Evolutionary conservation across 148 eudicot genomes (phyloP).

Genomic region (Nepenthes mirabilis): DNA sequence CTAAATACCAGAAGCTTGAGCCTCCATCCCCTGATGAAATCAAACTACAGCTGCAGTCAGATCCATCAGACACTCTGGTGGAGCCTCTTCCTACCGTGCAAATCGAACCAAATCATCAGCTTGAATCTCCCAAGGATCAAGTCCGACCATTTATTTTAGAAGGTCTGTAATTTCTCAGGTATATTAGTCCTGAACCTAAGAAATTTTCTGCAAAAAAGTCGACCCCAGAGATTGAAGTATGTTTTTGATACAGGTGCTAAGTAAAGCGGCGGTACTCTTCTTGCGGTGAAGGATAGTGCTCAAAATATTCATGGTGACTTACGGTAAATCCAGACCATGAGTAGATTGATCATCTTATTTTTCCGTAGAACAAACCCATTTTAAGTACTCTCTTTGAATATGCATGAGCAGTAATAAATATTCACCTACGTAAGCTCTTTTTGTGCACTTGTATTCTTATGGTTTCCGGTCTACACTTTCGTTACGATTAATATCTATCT

Average conservation of each 20-base stretch:
- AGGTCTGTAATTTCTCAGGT: constrained; percentile 74
- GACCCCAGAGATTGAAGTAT: constrained; percentile 26
- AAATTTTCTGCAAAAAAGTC: constrained; percentile 21
- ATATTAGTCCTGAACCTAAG: constrained; percentile 12
- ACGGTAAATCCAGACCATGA: too few species aligned
- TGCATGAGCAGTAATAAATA: too few species aligned
- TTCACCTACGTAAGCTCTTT: too few species aligned
- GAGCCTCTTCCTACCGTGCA: constrained; percentile 9
- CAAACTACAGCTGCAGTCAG: constrained; percentile 18
- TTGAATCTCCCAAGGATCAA: constrained; percentile 39
- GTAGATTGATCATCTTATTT: too few species aligned
- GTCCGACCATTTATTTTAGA: constrained; percentile 65
- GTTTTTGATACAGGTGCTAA: constrained; percentile 73
- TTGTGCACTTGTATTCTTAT: too few species aligned
- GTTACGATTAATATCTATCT: too few species aligned
- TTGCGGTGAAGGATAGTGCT: constrained; percentile 19
- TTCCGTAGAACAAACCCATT: too few species aligned
- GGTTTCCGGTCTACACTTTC: too few species aligned
- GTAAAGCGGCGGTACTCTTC: constrained; percentile 23
- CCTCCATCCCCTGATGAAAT: constrained; percentile 31
- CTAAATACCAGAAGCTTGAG: constrained; percentile 77
- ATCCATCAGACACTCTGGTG: constrained; percentile 20
- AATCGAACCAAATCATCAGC: constrained; percentile 20
- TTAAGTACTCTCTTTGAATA: too few species aligned
- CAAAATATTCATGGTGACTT: constrained; percentile 7